Evolutionary conservation across 2,329 filamentous ascomycete species (phyloP).

Genomic region (Fusarium sp.): DNA sequence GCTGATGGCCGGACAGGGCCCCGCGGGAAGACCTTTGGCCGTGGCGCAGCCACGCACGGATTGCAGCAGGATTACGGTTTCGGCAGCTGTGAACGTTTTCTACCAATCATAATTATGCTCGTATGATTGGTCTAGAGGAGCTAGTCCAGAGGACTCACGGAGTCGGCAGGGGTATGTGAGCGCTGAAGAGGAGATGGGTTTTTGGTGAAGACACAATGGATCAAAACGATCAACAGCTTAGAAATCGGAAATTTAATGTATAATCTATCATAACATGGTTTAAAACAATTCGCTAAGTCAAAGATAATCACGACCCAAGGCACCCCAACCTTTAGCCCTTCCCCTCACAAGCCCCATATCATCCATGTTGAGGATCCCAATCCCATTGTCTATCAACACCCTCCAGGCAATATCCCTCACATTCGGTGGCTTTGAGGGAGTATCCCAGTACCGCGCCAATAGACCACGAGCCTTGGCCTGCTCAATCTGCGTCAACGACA

Average conservation of each 20-base stretch:
- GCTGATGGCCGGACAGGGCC: background rate
- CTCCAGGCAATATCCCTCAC: slow-evolving; percentile 13
- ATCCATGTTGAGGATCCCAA: slow-evolving; percentile 10
- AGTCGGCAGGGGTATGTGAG: background rate
- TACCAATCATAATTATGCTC: background rate
- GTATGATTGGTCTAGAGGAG: background rate
- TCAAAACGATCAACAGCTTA: background rate
- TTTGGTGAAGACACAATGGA: background rate
- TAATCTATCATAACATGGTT: background rate
- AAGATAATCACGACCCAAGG: background rate
- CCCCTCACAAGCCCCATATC: slow-evolving; percentile 16
- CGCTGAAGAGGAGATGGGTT: background rate
- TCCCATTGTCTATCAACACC: background rate
- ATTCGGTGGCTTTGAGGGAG: slow-evolving; percentile 1
- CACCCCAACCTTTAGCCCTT: slow-evolving; percentile 14
- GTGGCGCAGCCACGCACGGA: background rate
- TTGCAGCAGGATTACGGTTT: background rate
- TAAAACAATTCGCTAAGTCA: background rate
- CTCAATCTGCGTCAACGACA: slow-evolving; percentile 2
- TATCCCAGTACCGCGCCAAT: slow-evolving; percentile 9
- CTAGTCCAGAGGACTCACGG: background rate
- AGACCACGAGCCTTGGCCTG: slow-evolving; percentile 11
- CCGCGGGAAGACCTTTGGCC: background rate
- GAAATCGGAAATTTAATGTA: background rate
- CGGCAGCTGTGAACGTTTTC: background rate